phyloP scores from a whole-genome alignment of 495 filamentous ascomycete genomes.

The Xylaria acuta region DNA sequence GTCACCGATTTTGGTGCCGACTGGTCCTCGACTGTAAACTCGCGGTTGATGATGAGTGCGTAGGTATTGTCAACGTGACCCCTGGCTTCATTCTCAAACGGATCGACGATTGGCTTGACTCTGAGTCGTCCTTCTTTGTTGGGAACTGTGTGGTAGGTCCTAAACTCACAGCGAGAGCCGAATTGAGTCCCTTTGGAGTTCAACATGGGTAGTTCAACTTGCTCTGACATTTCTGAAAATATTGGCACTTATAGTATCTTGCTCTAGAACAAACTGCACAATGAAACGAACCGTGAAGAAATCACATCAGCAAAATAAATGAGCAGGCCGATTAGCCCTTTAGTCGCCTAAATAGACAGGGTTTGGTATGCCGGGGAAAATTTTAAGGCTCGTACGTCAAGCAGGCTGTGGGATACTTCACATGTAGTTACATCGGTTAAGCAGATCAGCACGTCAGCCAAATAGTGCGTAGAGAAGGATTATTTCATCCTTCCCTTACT shows the following conservation, averaged over 20 bases:
- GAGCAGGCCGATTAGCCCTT: background rate
- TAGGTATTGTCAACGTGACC: conserved; percentile 30
- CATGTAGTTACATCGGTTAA: no score
- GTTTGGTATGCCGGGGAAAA: background rate
- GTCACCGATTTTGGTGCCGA: conserved; percentile 21
- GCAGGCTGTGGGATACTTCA: background rate
- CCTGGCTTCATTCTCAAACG: conserved; percentile 24
- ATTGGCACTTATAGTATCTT: background rate
- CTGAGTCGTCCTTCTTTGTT: conserved; percentile 28
- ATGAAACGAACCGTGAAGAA: background rate
- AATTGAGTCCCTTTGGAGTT: conserved; percentile 14
- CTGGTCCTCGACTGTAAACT: conserved; percentile 34
- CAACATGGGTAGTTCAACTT: background rate
- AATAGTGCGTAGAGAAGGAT: background rate
- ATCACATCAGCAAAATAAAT: background rate
- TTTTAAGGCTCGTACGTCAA: background rate
- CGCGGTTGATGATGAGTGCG: conserved; percentile 41
- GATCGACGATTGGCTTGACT: conserved; percentile 26
- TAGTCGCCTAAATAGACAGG: background rate
- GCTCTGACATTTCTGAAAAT: background rate
- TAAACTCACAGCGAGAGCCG: conserved; percentile 24
- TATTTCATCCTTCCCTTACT: background rate
- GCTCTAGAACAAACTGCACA: background rate
- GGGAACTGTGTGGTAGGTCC: conserved; percentile 20
- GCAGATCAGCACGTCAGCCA: conserved; percentile 1